These are phyloP conservation scores for Daldinia sp. DNA, from an alignment of 2,329 filamentous ascomycete species.

Conservation along the genomic window DNA sequence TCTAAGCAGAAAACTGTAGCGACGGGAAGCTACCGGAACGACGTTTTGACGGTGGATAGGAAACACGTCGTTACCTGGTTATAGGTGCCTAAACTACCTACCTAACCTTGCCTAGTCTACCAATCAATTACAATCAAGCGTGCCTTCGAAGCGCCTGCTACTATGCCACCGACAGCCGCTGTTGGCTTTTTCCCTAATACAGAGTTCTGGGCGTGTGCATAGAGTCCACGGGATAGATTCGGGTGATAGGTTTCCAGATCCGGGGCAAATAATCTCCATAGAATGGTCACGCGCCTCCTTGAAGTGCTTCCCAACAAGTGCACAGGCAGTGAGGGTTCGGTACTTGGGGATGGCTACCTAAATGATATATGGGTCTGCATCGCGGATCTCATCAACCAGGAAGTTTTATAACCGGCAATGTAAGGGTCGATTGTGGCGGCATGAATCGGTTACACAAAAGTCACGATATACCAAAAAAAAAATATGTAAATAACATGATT, in stretches of 20 bases:
- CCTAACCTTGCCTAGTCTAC: too few species aligned
- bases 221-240: slow-evolving; percentile 4
- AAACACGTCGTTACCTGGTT: slow-evolving; percentile 24
- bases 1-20: slow-evolving; percentile 23
- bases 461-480: slow-evolving; percentile 22
- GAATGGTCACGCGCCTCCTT: slow-evolving; percentile 23
- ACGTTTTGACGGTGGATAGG: slow-evolving; percentile 9
- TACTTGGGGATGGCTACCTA: slow-evolving; percentile 33
- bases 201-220: slow-evolving; percentile 1
- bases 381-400: slow-evolving; percentile 26
- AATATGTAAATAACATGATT: slow-evolving; percentile 24
- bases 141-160: slow-evolving; percentile 9
- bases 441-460: slow-evolving; percentile 28
- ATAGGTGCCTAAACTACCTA: too few species aligned
- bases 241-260: slow-evolving; percentile 2
- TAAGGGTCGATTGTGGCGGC: slow-evolving; percentile 8
- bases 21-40: slow-evolving; percentile 19
- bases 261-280: slow-evolving; percentile 7
- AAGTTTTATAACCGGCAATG: slow-evolving; percentile 17
- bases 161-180: background rate
- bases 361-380: slow-evolving; percentile 19
- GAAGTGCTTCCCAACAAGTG: slow-evolving; percentile 26
- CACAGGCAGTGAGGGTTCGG: slow-evolving; percentile 18
- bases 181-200: slow-evolving; percentile 1
- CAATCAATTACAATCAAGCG: slow-evolving; percentile 21